Evolutionary conservation across 495 filamentous ascomycete genomes (phyloP), one percentile per base, ranked within the genome.

Genomic region (Hypoxylon perforatum): DNA sequence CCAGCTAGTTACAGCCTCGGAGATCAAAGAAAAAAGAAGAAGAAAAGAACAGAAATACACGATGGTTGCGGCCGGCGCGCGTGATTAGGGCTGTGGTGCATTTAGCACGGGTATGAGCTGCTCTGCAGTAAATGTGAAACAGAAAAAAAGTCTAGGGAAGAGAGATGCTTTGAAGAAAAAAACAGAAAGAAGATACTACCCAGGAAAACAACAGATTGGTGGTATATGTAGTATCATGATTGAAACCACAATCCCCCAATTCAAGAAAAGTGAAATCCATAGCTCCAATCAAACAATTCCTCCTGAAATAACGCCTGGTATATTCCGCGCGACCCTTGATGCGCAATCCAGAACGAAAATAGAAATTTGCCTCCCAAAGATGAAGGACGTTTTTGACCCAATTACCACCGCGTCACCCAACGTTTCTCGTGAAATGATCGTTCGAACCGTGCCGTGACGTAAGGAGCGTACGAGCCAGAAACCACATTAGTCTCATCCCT

Each of bases 251-350:
- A 53, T 44, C 21, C 22, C 30, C 51, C 39, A 14, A 10, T 46
- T 45, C 50, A 52, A 53, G 57, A 57, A 60, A 69, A 47, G n/a
- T 21, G 45, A 30, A 19, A 48, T 45, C 3, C 15, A 47, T 47
- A 4, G 14, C 58, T 21, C 36, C n/a, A 33, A 57, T 33, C 22
- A 42, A 38, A 51, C 51, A 18, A 48, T 46, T 61, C 51, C 57
- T 57, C 52, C 56, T 28, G 50, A 65, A 33, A 53, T 45, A 57
- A 61, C 66, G 61, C 66, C 66, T 69, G 61, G 66, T 69, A 69
- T 69, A 61, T 61, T 47, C 61, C 66, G 18, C 21, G 22, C 56
- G 17, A 48, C 33, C 66, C 47, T 42, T 12, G 47, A 69, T 65
- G 66, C 56, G 28, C 51, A 48, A 15, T 39, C 61, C 49, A 56